Evolutionary conservation across 306 rosid species (phyloP).

Genomic region (Malus sylvestris): DNA sequence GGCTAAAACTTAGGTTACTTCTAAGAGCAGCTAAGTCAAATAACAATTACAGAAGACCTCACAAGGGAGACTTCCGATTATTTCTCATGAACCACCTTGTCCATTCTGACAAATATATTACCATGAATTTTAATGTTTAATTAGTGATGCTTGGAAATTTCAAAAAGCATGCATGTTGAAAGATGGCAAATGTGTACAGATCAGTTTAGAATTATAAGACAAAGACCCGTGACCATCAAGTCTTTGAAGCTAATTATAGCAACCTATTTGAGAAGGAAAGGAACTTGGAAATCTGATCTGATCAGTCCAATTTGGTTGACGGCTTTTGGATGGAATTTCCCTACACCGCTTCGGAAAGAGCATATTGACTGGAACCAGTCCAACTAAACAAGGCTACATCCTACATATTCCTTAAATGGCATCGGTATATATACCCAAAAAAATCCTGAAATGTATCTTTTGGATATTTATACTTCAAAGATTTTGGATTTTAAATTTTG

Average conservation of each 20-base stretch:
- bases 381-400: neutral
- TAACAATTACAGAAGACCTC: neutral
- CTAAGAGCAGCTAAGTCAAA: too few relatives aligned
- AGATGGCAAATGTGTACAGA: neutral
- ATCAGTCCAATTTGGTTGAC: neutral
- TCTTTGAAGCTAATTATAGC: neutral
- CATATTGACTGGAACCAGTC: neutral
- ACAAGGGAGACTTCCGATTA: neutral
- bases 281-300: neutral
- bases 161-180: neutral
- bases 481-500: too few relatives aligned
- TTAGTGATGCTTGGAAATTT: neutral
- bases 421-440: too few relatives aligned
- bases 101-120: too few relatives aligned
- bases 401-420: neutral
- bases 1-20: too few relatives aligned
- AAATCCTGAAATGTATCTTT: too few relatives aligned
- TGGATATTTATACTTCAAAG: too few relatives aligned
- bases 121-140: too few relatives aligned
- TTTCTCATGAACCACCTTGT: neutral
- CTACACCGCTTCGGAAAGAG: neutral
- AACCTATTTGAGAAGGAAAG: neutral
- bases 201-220: neutral
- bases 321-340: neutral
- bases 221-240: neutral